Evolutionary conservation across 257 asterid genomes (phyloP).

Genomic region (Prunella vulgaris): DNA sequence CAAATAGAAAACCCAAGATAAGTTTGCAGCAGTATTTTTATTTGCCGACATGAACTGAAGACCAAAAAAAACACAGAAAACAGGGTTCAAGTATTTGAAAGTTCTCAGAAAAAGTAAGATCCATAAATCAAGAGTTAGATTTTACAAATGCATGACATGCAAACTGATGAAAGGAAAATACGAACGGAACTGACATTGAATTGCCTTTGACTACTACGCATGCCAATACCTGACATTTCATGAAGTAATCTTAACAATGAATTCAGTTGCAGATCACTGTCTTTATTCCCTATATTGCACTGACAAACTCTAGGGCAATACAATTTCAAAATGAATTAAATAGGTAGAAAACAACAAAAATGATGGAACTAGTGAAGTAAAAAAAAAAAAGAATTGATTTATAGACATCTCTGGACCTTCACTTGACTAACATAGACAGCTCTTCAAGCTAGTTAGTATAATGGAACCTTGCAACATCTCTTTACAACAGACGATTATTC

Average conservation of each 20-base stretch:
- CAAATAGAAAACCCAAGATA: constrained; percentile 1
- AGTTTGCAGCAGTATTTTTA: not conserved
- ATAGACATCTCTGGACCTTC: not conserved
- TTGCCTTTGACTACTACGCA: not conserved
- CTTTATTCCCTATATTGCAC: not conserved
- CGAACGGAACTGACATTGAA: not conserved
- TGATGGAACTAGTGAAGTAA: not conserved
- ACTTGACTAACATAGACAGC: constrained; percentile 3
- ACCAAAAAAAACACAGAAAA: not conserved
- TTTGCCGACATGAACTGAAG: not conserved
- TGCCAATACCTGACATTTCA: constrained; percentile 4
- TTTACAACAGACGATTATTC: not conserved
- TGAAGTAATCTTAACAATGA: not conserved
- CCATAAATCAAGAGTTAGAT: not conserved
- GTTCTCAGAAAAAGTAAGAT: constrained; percentile 1
- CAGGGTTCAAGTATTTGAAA: not conserved
- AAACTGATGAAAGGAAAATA: not conserved
- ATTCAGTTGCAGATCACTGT: not conserved
- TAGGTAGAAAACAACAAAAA: not conserved
- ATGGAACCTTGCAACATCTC: not conserved
- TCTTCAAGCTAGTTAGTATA: not conserved
- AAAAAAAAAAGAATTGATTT: too few species aligned
- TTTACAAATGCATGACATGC: constrained; percentile 17
- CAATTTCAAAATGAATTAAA: not conserved
- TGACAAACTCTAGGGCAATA: not conserved